Percentiles rank a stretch among this genome's conserved stretches.
Evolutionary conservation across 2,329 filamentous ascomycete genomes (phyloP).

Genomic region (Sarocladium oryzae): DNA sequence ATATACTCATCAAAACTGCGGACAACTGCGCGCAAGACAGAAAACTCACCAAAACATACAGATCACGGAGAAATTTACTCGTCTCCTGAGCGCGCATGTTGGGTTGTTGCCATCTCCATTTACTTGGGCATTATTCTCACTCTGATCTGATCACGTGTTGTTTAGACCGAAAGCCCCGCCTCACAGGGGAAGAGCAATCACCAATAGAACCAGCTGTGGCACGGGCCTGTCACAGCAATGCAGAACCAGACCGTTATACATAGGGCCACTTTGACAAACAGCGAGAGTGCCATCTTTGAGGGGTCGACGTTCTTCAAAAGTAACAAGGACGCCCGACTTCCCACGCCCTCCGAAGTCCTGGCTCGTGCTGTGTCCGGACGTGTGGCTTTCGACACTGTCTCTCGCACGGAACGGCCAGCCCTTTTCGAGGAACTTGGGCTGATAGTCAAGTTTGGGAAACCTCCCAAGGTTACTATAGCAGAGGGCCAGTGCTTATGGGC

Average conservation of each 20-base stretch:
- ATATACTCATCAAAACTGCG: too few species aligned
- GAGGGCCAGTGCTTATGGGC: conserved; percentile 12
- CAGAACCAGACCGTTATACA: conserved; percentile 1
- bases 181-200: too few species aligned
- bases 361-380: background rate
- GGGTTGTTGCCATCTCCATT: too few species aligned
- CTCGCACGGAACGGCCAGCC: background rate
- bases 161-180: too few species aligned
- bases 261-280: background rate
- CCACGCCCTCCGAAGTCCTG: background rate
- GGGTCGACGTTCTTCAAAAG: background rate
- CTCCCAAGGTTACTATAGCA: background rate
- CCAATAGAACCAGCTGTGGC: too few species aligned
- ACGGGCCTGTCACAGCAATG: too few species aligned
- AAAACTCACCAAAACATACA: too few species aligned
- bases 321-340: background rate
- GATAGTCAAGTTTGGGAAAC: conserved; percentile 12
- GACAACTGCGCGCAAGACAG: too few species aligned
- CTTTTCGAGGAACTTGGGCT: conserved; percentile 12
- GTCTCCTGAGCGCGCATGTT: too few species aligned
- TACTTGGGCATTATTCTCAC: too few species aligned
- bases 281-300: background rate
- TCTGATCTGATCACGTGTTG: too few species aligned
- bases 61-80: too few species aligned
- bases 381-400: background rate